A percentile compares a stretch with the other conserved stretches of the same genome.
Conservation (phyloP, 805 yeast genomes). For the Torulaspora quercuum region DNA sequence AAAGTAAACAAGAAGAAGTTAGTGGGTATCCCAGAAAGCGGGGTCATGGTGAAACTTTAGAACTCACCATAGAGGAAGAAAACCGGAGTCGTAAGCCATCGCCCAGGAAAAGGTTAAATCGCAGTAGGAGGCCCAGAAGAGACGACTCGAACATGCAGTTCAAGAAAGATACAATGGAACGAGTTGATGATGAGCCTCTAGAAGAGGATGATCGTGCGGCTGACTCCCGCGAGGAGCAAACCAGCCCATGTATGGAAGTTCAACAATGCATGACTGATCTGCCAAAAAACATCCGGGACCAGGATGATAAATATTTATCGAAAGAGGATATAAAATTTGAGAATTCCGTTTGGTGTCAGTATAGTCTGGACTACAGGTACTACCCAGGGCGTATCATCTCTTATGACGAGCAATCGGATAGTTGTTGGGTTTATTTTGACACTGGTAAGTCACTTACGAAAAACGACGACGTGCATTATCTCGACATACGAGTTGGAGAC, state of each 20-base stretch:
- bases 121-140: not conserved
- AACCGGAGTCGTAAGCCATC: conserved; percentile 6
- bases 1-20: not conserved
- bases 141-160: not conserved
- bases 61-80: conserved; percentile 7
- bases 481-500: conserved; percentile 61
- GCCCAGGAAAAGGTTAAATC: conserved; percentile 6
- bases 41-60: conserved; percentile 5
- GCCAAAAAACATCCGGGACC: conserved; percentile 6
- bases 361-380: conserved; percentile 41
- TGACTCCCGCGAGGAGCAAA: too few species aligned
- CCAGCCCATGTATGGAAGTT: too few species aligned
- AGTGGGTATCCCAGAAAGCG: conserved; percentile 4
- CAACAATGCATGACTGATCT: not conserved
- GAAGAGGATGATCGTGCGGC: conserved; percentile 4
- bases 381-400: conserved; percentile 48
- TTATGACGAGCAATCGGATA: conserved; percentile 19
- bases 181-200: not conserved
- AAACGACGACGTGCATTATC: conserved; percentile 38
- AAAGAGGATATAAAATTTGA: conserved; percentile 32
- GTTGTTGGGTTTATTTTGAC: conserved; percentile 24
- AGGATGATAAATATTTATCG: conserved; percentile 22
- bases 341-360: conserved; percentile 53
- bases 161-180: not conserved
- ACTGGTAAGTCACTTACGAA: conserved; percentile 20